phyloP scores from a whole-genome alignment of 441 rosid genomes.

The Aquilaria agallochum region DNA sequence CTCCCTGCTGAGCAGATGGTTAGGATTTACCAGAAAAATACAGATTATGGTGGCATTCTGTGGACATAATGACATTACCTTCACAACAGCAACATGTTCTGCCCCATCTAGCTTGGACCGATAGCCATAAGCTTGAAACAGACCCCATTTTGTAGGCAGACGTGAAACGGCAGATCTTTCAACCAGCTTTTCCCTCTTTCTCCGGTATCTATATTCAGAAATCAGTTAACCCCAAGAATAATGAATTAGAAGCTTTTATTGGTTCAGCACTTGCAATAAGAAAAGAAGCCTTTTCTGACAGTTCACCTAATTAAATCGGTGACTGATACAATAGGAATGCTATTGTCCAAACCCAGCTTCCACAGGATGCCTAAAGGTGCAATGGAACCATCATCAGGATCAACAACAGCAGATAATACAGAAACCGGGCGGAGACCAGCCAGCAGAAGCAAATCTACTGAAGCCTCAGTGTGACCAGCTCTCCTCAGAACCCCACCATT shows the following conservation, averaged over 20 bases:
- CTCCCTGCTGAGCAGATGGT: conserved; percentile 37
- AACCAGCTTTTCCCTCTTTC: conserved; percentile 77
- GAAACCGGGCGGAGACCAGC: conserved; percentile 64
- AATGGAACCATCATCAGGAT: conserved; percentile 64
- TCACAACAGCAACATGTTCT: conserved; percentile 71
- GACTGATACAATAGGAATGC: conserved; percentile 61
- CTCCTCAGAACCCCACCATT: conserved; percentile 81
- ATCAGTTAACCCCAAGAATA: too few relatives aligned
- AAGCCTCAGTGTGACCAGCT: conserved; percentile 93
- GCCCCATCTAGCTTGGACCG: conserved; percentile 69
- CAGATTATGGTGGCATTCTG: conserved; percentile 3
- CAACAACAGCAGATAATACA: conserved; percentile 61
- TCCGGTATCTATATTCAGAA: conserved; percentile 47
- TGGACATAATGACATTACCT: conserved; percentile 31
- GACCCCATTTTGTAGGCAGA: conserved; percentile 83
- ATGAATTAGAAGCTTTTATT: too few relatives aligned
- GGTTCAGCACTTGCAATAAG: too few relatives aligned
- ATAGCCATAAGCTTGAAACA: conserved; percentile 67
- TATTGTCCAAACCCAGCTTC: conserved; percentile 48
- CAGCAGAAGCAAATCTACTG: conserved; percentile 59
- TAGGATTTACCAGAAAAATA: neutral
- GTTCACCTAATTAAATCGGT: conserved; percentile 74
- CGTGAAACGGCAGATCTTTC: conserved; percentile 57
- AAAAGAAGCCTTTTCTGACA: neutral
- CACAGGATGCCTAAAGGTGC: conserved; percentile 45